Conservation (phyloP, 768 basidiomycete species). For the Lepiota venenata region DNA sequence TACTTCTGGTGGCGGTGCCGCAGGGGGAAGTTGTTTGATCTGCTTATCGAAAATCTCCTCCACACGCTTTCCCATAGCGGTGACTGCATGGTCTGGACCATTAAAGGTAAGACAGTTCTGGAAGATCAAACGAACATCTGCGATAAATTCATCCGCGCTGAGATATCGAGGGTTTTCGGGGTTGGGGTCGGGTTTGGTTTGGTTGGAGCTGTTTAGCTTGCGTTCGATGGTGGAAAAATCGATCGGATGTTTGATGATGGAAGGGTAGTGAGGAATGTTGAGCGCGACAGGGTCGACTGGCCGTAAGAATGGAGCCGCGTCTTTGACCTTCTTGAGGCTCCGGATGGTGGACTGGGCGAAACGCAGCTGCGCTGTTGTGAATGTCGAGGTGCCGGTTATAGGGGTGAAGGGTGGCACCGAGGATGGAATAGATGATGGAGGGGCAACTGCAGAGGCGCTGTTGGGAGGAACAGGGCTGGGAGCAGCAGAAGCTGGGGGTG, state of each 20-base stretch:
- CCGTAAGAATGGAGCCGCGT: conserved; percentile 73
- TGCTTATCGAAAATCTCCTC: conserved; percentile 87
- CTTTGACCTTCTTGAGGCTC: conserved; percentile 82
- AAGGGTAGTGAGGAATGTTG: conserved; percentile 84
- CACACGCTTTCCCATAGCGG: conserved; percentile 75
- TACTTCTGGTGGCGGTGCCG: conserved; percentile 55
- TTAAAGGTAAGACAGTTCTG: conserved; percentile 90
- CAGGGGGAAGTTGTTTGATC: conserved; percentile 76
- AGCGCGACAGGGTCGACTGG: conserved; percentile 89
- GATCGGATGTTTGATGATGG: conserved; percentile 89
- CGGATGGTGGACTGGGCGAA: conserved; percentile 78
- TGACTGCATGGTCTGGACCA: conserved; percentile 82
- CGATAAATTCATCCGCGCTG: conserved; percentile 74
- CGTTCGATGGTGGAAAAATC: conserved; percentile 91
- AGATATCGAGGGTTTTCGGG: conserved; percentile 71
- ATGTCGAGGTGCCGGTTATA: conserved; percentile 30
- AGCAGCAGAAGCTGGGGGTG: conserved; percentile 60
- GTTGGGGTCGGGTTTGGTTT: conserved; percentile 70
- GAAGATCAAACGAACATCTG: conserved; percentile 86
- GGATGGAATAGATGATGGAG: conserved; percentile 18
- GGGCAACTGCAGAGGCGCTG: conserved; percentile 1
- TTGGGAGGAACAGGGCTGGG: conserved; percentile 34
- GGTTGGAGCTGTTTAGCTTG: conserved; percentile 80
- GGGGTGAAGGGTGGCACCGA: conserved; percentile 17
- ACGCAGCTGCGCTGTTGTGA: conserved; percentile 72